Evolutionary conservation across 192 early-diverging fungal species (phyloP).

Genomic region (Rhizophagus clarus): DNA sequence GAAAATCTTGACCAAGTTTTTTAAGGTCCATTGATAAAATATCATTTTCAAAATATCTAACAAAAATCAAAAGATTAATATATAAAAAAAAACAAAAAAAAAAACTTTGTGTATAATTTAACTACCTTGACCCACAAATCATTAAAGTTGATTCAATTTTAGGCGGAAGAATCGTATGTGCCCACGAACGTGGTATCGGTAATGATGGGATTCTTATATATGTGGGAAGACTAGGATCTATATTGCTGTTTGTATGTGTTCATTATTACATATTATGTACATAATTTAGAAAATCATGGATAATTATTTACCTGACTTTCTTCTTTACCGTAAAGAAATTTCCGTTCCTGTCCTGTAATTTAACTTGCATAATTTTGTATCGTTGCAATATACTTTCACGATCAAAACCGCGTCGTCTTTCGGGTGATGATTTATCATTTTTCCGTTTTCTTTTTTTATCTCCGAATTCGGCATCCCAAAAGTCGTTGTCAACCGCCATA

Average conservation of each 20-base stretch:
- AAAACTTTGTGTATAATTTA: not conserved
- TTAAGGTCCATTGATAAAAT: constrained; percentile 54
- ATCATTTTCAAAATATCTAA: constrained; percentile 46
- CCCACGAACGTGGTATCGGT: constrained; percentile 88
- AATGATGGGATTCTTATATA: constrained; percentile 86
- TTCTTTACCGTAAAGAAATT: constrained; percentile 87
- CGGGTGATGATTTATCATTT: constrained; percentile 47
- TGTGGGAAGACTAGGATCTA: constrained; percentile 84
- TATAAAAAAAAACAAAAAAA: not conserved
- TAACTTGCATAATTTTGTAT: constrained; percentile 89
- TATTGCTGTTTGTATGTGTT: constrained; percentile 45
- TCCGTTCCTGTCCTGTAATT: constrained; percentile 81
- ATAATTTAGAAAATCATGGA: not conserved
- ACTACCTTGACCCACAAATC: constrained; percentile 42
- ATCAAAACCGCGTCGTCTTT: constrained; percentile 41
- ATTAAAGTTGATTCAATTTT: constrained; percentile 22
- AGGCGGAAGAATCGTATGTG: constrained; percentile 67
- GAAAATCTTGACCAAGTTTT: constrained; percentile 70
- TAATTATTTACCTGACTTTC: constrained; percentile 64
- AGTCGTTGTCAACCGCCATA: constrained; percentile 78
- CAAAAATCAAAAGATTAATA: not conserved
- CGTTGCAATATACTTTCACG: constrained; percentile 73
- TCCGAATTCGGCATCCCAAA: constrained; percentile 74
- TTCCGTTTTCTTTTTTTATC: constrained; percentile 43
- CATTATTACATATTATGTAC: not conserved